A percentile compares a stretch with the other conserved stretches of the same genome.
Evolutionary conservation across 768 basidiomycete genomes (phyloP).

Genomic region (Lyophyllum atratum): DNA sequence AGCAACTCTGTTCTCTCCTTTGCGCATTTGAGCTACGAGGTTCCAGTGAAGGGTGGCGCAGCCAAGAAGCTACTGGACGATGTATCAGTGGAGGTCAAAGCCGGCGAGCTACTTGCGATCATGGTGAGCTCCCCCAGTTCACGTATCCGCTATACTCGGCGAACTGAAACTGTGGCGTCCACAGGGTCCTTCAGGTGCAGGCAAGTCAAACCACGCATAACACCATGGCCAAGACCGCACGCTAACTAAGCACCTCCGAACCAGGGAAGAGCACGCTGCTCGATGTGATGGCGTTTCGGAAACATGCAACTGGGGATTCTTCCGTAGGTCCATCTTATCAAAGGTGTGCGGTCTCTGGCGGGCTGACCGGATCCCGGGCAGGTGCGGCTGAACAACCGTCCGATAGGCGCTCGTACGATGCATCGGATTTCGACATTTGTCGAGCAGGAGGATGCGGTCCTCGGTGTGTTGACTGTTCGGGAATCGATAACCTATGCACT

Average conservation of each 20-base stretch:
- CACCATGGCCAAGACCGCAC: background rate
- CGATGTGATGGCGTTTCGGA: constrained; percentile 46
- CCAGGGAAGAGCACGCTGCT: constrained; percentile 47
- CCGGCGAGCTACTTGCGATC: constrained; percentile 43
- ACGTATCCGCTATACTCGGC: background rate
- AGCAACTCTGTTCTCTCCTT: constrained; percentile 32
- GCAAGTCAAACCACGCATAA: constrained; percentile 18
- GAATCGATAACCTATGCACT: constrained; percentile 57
- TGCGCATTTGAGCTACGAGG: constrained; percentile 34
- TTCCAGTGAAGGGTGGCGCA: constrained; percentile 22
- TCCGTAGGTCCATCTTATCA: constrained; percentile 23
- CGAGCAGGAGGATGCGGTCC: constrained; percentile 61
- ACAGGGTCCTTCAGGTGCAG: constrained; percentile 48
- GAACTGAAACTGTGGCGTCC: background rate
- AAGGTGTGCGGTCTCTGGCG: background rate
- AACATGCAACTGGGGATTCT: constrained; percentile 28
- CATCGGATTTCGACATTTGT: constrained; percentile 50
- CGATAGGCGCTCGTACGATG: constrained; percentile 29
- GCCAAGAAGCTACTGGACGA: constrained; percentile 38
- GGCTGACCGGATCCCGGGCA: constrained; percentile 11
- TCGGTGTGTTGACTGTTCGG: constrained; percentile 58
- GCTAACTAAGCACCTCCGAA: background rate
- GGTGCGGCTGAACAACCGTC: constrained; percentile 34
- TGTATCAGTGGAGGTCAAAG: constrained; percentile 37
- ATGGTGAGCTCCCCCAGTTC: constrained; percentile 31